These are phyloP conservation scores for Pseudogymnoascus sp. DNA, from an alignment of 2,329 filamentous ascomycete genomes.

Conservation along the genomic window DNA sequence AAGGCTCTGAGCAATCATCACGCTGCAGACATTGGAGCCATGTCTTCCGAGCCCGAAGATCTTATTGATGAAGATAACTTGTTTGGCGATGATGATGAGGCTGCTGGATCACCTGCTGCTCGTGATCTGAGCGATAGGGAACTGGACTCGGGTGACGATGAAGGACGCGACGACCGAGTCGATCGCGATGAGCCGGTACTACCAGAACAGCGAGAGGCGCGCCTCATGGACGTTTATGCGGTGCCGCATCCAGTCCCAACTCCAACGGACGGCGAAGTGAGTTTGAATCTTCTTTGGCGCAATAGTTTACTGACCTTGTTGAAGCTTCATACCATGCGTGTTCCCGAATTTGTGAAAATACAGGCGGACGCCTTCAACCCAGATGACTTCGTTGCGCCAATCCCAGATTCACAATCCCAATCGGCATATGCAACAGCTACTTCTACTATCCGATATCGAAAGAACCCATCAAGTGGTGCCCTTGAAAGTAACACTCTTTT, in stretches of 20 bases:
- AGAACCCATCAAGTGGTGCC: constrained; percentile 53
- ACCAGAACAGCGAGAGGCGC: constrained; percentile 33
- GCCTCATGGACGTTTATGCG: constrained; percentile 56
- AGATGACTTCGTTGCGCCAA: constrained; percentile 57
- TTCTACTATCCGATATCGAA: constrained; percentile 61
- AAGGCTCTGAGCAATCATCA: background rate
- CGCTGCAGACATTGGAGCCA: background rate
- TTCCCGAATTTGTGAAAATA: constrained; percentile 65
- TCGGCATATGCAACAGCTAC: constrained; percentile 47
- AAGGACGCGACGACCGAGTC: constrained; percentile 52
- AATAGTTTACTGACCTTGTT: constrained; percentile 15
- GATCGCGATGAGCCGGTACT: constrained; percentile 35
- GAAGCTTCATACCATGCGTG: constrained; percentile 60
- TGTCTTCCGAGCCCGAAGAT: constrained; percentile 22
- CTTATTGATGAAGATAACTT: constrained; percentile 49
- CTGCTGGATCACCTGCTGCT: constrained; percentile 6
- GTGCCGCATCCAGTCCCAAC: constrained; percentile 64
- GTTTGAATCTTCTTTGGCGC: constrained; percentile 22
- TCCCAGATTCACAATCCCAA: constrained; percentile 45
- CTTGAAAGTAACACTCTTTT: constrained; percentile 69
- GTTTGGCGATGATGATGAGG: constrained; percentile 49
- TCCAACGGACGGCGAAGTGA: constrained; percentile 61
- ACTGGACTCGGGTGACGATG: constrained; percentile 53
- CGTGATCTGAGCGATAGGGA: constrained; percentile 51
- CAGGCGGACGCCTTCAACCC: constrained; percentile 59